These are phyloP conservation scores for Hyaloscypha variabilis DNA, from an alignment of 495 filamentous ascomycete genomes.

Conservation along the genomic window DNA sequence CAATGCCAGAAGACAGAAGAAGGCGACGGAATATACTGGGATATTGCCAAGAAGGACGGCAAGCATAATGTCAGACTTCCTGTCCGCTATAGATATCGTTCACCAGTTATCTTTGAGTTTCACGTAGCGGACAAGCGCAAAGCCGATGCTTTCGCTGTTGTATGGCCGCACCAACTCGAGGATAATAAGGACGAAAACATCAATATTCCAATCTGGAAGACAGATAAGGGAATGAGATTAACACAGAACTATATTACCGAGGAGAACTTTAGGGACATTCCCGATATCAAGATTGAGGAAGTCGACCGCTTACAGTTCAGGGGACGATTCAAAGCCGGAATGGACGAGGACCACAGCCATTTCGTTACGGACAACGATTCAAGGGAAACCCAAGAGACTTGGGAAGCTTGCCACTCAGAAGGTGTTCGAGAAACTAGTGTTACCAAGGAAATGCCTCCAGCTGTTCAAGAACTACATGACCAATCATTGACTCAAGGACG, in stretches of 20 bases:
- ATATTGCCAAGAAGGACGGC: slow-evolving; percentile 59
- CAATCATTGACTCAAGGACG: slow-evolving; percentile 74
- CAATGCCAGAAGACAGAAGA: slow-evolving; percentile 57
- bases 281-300: slow-evolving; percentile 69
- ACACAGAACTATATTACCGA: slow-evolving; percentile 91
- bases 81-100: slow-evolving; percentile 86
- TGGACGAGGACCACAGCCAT: slow-evolving; percentile 79
- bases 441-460: slow-evolving; percentile 63
- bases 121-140: slow-evolving; percentile 63
- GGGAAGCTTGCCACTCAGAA: slow-evolving; percentile 87
- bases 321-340: slow-evolving; percentile 84
- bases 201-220: slow-evolving; percentile 86
- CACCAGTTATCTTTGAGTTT: slow-evolving; percentile 88
- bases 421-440: slow-evolving; percentile 75
- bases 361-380: slow-evolving; percentile 88
- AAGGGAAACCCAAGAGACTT: slow-evolving; percentile 90
- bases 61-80: slow-evolving; percentile 72
- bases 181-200: slow-evolving; percentile 77
- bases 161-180: slow-evolving; percentile 85
- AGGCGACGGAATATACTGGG: slow-evolving; percentile 66
- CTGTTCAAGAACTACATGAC: slow-evolving; percentile 74
- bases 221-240: slow-evolving; percentile 69
- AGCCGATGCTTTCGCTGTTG: slow-evolving; percentile 70
- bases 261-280: slow-evolving; percentile 62
- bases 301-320: slow-evolving; percentile 80